Evolutionary conservation across 805 yeast species (phyloP).

Genomic region (Yamadazyma paraphyllophila): DNA sequence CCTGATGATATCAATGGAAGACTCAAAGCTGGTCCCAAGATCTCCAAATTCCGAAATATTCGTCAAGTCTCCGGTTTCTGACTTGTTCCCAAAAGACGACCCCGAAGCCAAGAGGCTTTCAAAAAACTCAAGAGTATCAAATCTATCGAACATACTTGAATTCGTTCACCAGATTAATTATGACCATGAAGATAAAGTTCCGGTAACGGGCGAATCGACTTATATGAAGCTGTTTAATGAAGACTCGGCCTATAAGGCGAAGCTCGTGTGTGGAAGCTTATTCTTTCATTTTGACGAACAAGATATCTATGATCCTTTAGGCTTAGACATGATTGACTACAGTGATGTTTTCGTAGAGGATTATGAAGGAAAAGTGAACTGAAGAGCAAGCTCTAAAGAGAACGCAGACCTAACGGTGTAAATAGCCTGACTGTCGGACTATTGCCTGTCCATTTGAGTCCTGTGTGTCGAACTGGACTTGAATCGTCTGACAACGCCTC

Average conservation of each 20-base stretch:
- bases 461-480: too few species aligned
- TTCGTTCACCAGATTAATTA: constrained; percentile 13
- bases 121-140: constrained; percentile 9
- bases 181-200: constrained; percentile 3
- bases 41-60: not conserved
- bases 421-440: too few species aligned
- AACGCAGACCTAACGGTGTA: too few species aligned
- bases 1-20: constrained; percentile 9
- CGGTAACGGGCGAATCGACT: not conserved
- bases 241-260: constrained; percentile 7
- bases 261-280: constrained; percentile 4
- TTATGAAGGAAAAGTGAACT: not conserved
- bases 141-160: constrained; percentile 12
- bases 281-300: constrained; percentile 10
- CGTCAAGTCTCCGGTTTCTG: not conserved
- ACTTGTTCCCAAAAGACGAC: not conserved
- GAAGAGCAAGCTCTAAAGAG: too few species aligned
- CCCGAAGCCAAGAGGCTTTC: constrained; percentile 1
- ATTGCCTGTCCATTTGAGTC: too few species aligned
- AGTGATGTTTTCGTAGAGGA: not conserved
- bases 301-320: constrained; percentile 6
- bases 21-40: constrained; percentile 1
- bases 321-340: constrained; percentile 12
- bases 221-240: constrained; percentile 6
- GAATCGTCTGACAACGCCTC: too few species aligned